Evolutionary conservation across 257 asterid genomes (phyloP).

Genomic region (Solanum tacnaense): DNA sequence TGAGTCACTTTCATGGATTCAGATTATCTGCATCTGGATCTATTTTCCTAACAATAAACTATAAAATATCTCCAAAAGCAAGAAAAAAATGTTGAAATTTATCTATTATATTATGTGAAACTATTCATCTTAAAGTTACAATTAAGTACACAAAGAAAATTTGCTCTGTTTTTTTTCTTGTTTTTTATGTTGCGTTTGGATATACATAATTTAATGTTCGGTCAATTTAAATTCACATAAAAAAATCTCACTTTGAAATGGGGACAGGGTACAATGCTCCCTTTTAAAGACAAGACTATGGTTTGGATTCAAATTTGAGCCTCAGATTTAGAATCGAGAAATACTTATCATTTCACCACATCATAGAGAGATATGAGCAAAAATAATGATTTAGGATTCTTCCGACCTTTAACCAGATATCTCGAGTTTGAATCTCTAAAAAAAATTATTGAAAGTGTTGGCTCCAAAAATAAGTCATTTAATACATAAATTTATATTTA

Average conservation of each 20-base stretch:
- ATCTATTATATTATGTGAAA: background rate
- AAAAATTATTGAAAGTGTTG: accelerated
- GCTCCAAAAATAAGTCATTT: accelerated
- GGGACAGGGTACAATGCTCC: no score
- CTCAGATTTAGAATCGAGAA: no score
- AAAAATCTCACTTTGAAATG: no score
- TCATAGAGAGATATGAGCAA: no score
- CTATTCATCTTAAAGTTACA: background rate
- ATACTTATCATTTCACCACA: no score
- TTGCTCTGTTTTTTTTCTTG: no score
- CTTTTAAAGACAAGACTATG: no score
- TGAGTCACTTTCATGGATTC: background rate
- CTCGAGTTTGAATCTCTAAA: background rate
- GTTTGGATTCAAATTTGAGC: no score
- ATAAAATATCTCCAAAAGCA: background rate
- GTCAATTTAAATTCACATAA: no score
- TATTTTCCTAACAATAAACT: background rate
- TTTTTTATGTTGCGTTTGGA: no score
- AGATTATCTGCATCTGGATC: background rate
- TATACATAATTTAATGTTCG: no score
- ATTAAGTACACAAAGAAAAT: background rate
- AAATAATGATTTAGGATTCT: accelerated
- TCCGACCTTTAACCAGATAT: accelerated
- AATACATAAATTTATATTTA: background rate
- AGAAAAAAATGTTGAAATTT: background rate